These are phyloP conservation scores for Trametes coccinea DNA, from an alignment of 768 basidiomycete genomes.

Conservation along the genomic window DNA sequence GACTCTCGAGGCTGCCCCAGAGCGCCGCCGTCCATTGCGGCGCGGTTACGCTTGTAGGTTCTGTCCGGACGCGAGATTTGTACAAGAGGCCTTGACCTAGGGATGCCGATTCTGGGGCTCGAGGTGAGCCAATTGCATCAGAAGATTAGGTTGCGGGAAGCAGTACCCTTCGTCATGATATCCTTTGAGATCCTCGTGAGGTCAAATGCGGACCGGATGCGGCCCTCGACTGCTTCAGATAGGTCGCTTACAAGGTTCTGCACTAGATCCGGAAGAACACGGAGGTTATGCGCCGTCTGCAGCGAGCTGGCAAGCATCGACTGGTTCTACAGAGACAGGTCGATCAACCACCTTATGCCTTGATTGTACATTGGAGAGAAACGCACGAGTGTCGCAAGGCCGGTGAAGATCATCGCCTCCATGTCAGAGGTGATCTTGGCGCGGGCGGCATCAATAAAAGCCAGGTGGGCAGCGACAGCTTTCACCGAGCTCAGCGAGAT, in stretches of 20 bases:
- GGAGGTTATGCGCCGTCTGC: conserved; percentile 93
- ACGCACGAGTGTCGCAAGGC: conserved; percentile 74
- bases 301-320: conserved; percentile 88
- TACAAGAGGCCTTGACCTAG: conserved; percentile 50
- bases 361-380: background rate
- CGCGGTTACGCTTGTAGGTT: conserved; percentile 85
- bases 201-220: conserved; percentile 85
- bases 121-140: background rate
- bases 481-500: conserved; percentile 69
- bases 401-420: conserved; percentile 86
- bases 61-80: conserved; percentile 83
- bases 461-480: conserved; percentile 67
- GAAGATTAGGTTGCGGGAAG: no score
- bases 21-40: conserved; percentile 84
- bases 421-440: conserved; percentile 78
- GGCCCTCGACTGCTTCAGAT: conserved; percentile 77
- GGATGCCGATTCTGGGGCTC: conserved; percentile 26
- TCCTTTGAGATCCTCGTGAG: conserved; percentile 85
- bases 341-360: no score
- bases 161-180: conserved; percentile 71
- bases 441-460: conserved; percentile 71
- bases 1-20: conserved; percentile 77
- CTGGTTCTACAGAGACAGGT: conserved; percentile 62
- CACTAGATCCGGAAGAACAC: conserved; percentile 80
- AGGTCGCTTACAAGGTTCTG: conserved; percentile 76